Evolutionary conservation across 2,329 filamentous ascomycete species (phyloP), one percentile per base, ranked within the genome.

Genomic region (Diaporthe sp.): DNA sequence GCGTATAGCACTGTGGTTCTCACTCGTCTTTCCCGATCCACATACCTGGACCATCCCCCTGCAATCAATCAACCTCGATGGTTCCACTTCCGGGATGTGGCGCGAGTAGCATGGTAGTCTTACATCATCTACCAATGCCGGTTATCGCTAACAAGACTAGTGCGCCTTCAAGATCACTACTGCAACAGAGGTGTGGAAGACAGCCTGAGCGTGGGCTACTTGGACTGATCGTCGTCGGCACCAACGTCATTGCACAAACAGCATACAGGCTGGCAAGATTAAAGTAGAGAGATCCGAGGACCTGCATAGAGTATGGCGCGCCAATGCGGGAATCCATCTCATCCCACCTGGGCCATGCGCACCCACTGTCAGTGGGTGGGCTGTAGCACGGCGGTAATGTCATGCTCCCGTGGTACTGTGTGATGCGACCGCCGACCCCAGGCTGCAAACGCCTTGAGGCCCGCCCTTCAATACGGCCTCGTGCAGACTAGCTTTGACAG

Each of bases 71-170:
- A 63, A 53, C 50, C 55, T 63, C 56, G 27, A 71, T 42, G 51
- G 58, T 63, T 39, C 69, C 69, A 61, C 35, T 47, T 63, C 53
- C 69, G 44, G 69, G 32, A 51, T 71, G 51, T 50, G 42, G 44
- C 56, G 69, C 68, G 68, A 47, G n/a, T n/a, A n/a, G n/a, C n/a
- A n/a, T n/a, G n/a, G n/a, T n/a, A n/a, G 37, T 25, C 63, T 39
- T 53, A 55, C 70, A 63, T 53, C 44, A 71, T 44, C 32, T 63
- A 32, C 70, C 70, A 61, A 44, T 71, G 70, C 70, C 70, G 56
- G 70, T 13, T 63, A 61, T 32, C 37, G 59, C 56, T 71, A 25
- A 42, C 17, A 63, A 39, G 44, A 30, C 44, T 68, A 68, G 70
- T 53, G 56, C 37, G 32, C 17, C 39, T 47, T 32, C 44, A n/a